Evolutionary conservation across 202 grass and related monocot genomes (phyloP).

Genomic region (Eragrostis tef): DNA sequence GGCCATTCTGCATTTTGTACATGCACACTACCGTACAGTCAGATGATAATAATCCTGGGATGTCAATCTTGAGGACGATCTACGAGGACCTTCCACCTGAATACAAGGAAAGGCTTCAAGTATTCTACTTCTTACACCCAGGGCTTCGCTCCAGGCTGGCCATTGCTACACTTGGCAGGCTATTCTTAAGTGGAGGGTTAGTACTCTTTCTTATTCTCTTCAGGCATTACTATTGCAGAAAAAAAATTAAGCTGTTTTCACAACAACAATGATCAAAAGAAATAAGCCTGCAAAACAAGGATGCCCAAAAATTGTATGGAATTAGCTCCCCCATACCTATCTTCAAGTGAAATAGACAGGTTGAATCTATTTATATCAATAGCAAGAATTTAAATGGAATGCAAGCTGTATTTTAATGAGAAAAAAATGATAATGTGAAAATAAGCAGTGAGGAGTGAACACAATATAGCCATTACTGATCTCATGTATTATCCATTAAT

Average conservation of each 20-base stretch:
- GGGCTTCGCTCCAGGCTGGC: constrained; percentile 73
- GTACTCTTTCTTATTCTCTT: constrained; percentile 31
- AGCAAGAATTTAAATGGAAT: background rate
- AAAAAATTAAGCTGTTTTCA: background rate
- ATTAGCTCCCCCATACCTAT: background rate
- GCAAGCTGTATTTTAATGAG: constrained; percentile 5
- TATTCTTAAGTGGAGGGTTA: constrained; percentile 88
- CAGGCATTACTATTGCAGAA: constrained; percentile 19
- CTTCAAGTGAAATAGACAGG: background rate
- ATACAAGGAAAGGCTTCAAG: constrained; percentile 73
- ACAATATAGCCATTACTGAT: background rate
- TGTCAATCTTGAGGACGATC: constrained; percentile 81
- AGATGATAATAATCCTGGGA: constrained; percentile 91
- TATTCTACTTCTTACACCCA: constrained; percentile 89
- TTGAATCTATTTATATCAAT: background rate
- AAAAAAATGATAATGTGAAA: background rate
- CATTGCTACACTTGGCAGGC: constrained; percentile 79
- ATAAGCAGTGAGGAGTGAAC: background rate
- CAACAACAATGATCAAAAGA: constrained; percentile 1
- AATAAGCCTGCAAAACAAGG: background rate
- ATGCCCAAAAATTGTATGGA: background rate
- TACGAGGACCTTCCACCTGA: constrained; percentile 82
- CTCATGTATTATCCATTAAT: background rate
- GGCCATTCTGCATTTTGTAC: constrained; percentile 87
- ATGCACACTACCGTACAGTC: constrained; percentile 83